phyloP scores from a whole-genome alignment of 176 grass and related monocot species.

The Rhipidocladum racemiflorum region DNA sequence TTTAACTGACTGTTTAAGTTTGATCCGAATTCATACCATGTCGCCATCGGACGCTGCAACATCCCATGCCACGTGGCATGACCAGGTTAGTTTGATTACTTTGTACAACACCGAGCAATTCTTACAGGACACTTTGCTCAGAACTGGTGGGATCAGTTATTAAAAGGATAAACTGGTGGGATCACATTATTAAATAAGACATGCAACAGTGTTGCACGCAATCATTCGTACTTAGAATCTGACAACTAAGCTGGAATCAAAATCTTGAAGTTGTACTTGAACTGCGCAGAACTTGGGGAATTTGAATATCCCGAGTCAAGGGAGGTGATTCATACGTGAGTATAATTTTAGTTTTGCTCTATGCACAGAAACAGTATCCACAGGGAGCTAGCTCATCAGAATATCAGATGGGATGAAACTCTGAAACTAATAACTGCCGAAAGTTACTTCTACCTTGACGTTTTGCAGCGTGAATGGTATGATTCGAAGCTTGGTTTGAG shows the following conservation, averaged over 20 bases:
- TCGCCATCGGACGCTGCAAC: no score
- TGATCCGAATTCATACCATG: no score
- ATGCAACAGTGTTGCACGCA: conserved; percentile 19
- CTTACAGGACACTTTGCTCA: background rate
- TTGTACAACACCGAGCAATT: background rate
- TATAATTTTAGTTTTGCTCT: conserved; percentile 25
- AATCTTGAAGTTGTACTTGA: conserved; percentile 30
- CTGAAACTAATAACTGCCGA: background rate
- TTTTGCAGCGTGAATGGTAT: background rate
- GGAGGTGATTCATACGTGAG: conserved; percentile 32
- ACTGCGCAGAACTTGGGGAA: conserved; percentile 27
- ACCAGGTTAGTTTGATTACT: background rate
- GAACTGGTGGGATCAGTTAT: background rate
- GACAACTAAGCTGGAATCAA: conserved; percentile 22
- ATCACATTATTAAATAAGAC: conserved; percentile 14
- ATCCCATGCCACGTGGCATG: no score
- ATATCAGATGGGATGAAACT: conserved; percentile 28
- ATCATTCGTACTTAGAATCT: conserved; percentile 31
- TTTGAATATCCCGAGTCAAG: conserved; percentile 51
- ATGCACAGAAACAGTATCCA: conserved; percentile 25
- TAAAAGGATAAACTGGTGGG: background rate
- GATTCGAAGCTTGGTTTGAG: background rate
- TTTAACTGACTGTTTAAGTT: no score
- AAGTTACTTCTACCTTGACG: background rate
- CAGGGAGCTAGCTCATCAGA: background rate